Base-by-base conservation (phyloP, 164 flowering plant genomes). In the Sedum album region DNA sequence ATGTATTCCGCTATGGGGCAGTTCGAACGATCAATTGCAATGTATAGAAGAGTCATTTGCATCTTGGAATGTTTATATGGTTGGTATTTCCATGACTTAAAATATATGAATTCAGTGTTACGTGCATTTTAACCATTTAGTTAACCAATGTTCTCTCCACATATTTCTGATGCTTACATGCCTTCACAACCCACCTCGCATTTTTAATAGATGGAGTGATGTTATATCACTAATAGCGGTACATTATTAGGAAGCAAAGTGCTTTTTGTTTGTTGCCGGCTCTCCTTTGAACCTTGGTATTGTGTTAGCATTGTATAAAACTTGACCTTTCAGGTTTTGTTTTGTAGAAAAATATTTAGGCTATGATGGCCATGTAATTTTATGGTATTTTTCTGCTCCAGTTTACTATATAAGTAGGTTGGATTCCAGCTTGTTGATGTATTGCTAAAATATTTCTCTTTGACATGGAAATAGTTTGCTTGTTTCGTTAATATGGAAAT, bases 1-100 rank as follows among this genome's bases (percentile, higher is more conserved):
- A 85, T 93, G 91, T 88, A 85, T 69, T 70, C 87, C 23, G 70
- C 81, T 70, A 71, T 86, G 79, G 87, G 86, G 71, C 84, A 82
- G 75, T 84, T 77, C 72, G 88, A 85, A 76, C 72, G 81, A 70
- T 85, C 96, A 30, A 64, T 81, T 65, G 61, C 60, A 33, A 64
- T 72, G 74, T 86, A 87, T 75, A 55, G 64, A 48, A 86, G 96
- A 72, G 85, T 78, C 68, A 71, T 84, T 68, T 67, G 62, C 66
- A 84, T 87, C 62, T 71, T 85, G 62, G 96, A 89, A 78, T 73
- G 67, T 33, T 48, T 53, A 69, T 79, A 85, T 79, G 98, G 98
- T 93, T 74, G 67, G 86, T 75, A 21, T 64, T n/a, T 14, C 25
- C 31, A 51, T 31, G 41, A 39, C 42, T 35, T 17, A 14, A 68